Conservation (phyloP, 495 filamentous ascomycete genomes). For the Tuber magnatum region DNA sequence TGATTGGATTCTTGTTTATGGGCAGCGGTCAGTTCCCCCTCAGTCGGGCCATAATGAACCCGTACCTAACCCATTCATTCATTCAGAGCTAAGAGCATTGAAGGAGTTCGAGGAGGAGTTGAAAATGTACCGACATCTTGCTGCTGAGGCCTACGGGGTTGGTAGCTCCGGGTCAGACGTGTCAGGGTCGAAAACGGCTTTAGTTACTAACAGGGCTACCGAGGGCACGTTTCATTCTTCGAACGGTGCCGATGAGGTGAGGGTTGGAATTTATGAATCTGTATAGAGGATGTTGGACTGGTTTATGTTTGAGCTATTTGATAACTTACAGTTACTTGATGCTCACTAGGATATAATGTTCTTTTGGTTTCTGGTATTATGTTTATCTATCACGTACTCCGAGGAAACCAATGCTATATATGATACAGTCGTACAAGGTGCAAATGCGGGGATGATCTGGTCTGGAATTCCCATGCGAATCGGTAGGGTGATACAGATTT, state of each 20-base stretch:
- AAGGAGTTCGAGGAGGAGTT: conserved; percentile 96
- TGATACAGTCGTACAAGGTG: not conserved
- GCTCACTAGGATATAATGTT: not conserved
- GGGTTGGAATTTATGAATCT: not conserved
- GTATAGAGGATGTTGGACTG: not conserved
- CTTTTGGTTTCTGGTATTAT: not conserved
- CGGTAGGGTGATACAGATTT: not conserved
- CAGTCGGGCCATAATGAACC: not conserved
- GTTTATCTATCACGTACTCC: not conserved
- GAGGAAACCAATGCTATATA: not conserved
- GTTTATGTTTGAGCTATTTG: not conserved
- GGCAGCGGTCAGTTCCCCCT: conserved; percentile 50
- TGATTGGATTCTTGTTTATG: conserved; percentile 82
- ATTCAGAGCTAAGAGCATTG: conserved; percentile 61
- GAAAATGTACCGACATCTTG: conserved; percentile 44
- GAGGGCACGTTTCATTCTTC: not conserved
- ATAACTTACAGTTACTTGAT: not conserved
- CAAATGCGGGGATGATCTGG: not conserved
- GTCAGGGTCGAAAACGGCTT: not conserved
- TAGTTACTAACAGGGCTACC: conserved; percentile 1
- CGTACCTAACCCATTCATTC: conserved; percentile 10
- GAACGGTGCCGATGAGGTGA: not conserved
- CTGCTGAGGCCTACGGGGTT: not conserved
- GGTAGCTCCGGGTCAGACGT: not conserved
- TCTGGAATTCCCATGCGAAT: not conserved